Conservation (phyloP, 768 basidiomycete genomes). For the Termitomyces sp. region DNA sequence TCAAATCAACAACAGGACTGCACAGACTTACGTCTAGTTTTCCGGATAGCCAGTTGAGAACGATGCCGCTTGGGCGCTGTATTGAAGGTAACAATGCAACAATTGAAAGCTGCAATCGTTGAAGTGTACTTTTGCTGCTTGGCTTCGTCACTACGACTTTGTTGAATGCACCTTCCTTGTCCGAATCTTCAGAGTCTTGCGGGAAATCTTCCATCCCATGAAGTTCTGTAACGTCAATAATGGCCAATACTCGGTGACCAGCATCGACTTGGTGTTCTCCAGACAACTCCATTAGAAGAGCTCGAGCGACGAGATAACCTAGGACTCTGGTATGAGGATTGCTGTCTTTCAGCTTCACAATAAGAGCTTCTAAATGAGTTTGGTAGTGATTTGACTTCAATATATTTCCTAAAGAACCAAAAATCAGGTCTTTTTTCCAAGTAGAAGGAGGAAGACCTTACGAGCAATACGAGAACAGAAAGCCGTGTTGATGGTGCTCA, state of each 20-base stretch:
- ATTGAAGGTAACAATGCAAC: constrained; percentile 47
- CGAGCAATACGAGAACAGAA: constrained; percentile 64
- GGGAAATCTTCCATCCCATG: constrained; percentile 39
- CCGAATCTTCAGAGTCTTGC: constrained; percentile 20
- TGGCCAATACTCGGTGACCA: constrained; percentile 40
- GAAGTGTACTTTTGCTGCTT: constrained; percentile 46
- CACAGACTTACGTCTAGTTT: constrained; percentile 25
- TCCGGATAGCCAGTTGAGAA: constrained; percentile 49
- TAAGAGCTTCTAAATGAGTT: constrained; percentile 40
- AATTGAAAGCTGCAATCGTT: constrained; percentile 54
- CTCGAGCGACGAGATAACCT: constrained; percentile 57
- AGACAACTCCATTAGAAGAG: constrained; percentile 48
- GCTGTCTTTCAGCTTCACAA: constrained; percentile 43
- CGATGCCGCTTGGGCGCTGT: constrained; percentile 32
- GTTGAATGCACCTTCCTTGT: constrained; percentile 37
- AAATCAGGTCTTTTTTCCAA: neutral
- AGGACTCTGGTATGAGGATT: constrained; percentile 51
- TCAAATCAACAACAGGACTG: neutral
- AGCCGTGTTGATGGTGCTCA: constrained; percentile 47
- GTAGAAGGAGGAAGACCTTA: constrained; percentile 23
- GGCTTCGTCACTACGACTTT: constrained; percentile 55
- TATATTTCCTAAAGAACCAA: constrained; percentile 51
- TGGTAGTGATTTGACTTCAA: constrained; percentile 40
- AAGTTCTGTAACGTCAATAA: constrained; percentile 41
- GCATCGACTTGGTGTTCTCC: constrained; percentile 55